Conservation (phyloP, 306 rosid species). For the Erythrophleum fordii region DNA sequence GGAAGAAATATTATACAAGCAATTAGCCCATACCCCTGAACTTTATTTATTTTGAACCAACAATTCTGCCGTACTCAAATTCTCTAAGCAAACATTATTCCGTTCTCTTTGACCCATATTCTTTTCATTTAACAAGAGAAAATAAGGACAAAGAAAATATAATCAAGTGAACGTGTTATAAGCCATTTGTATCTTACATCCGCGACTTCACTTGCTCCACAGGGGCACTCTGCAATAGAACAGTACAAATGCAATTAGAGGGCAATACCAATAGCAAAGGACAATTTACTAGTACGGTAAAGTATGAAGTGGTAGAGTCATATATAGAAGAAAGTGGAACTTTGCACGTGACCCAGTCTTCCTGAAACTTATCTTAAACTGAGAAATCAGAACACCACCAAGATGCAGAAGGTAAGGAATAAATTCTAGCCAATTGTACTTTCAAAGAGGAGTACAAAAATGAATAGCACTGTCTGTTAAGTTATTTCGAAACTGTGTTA, state of each 20-base stretch:
- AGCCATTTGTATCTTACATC: constrained; percentile 30
- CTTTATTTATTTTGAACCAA: constrained; percentile 30
- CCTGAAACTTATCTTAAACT: neutral
- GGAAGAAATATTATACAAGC: neutral
- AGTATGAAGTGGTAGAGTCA: constrained; percentile 7
- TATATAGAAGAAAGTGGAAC: neutral
- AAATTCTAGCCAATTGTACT: neutral
- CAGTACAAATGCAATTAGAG: constrained; percentile 37
- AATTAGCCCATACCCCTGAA: neutral
- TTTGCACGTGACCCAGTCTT: neutral
- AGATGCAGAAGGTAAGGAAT: neutral
- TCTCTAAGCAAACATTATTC: constrained; percentile 27
- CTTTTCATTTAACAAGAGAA: constrained; percentile 24
- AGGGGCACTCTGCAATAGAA: constrained; percentile 44
- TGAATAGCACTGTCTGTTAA: neutral
- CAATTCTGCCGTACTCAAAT: constrained; percentile 16
- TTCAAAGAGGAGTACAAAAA: neutral
- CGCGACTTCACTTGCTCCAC: constrained; percentile 49
- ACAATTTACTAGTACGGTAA: neutral
- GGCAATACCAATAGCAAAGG: constrained; percentile 2
- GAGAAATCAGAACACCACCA: neutral
- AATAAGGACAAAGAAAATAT: neutral
- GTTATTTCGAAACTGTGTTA: constrained; percentile 1
- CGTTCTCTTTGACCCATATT: constrained; percentile 23
- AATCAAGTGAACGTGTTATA: constrained; percentile 19